A percentile compares a stretch with the other conserved stretches of the same genome.
phyloP scores from a whole-genome alignment of 2,329 filamentous ascomycete genomes.

The Aspergillus viridinutans region DNA sequence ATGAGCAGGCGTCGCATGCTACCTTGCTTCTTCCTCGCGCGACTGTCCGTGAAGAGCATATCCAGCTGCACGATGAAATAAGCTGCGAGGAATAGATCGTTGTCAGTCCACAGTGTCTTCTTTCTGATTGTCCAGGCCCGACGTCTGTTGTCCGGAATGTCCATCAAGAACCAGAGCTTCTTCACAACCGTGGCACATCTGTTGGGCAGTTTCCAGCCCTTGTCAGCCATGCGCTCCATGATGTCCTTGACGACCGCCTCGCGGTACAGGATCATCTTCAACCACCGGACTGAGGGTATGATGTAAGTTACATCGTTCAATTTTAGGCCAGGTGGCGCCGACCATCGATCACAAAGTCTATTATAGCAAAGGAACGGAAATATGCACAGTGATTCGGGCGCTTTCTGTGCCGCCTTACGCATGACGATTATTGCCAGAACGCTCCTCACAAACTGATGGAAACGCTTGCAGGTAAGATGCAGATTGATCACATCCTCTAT shows the following conservation, averaged over 20 bases:
- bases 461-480: slow-evolving; percentile 60
- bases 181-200: slow-evolving; percentile 49
- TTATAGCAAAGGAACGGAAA: slow-evolving; percentile 62
- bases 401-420: slow-evolving; percentile 51
- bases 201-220: slow-evolving; percentile 55
- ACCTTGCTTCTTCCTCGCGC: slow-evolving; percentile 48
- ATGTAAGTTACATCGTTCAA: slow-evolving; percentile 21
- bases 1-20: slow-evolving; percentile 56
- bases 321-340: slow-evolving; percentile 42
- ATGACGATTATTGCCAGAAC: slow-evolving; percentile 58
- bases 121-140: slow-evolving; percentile 56
- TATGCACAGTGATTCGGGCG: slow-evolving; percentile 52
- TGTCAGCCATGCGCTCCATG: slow-evolving; percentile 54
- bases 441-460: slow-evolving; percentile 58
- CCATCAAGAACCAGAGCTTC: slow-evolving; percentile 71
- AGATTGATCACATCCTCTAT: slow-evolving; percentile 58
- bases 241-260: slow-evolving; percentile 59
- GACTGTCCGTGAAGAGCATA: slow-evolving; percentile 64
- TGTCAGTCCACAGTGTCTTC: slow-evolving; percentile 51
- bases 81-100: slow-evolving; percentile 58
- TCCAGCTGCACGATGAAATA: slow-evolving; percentile 68
- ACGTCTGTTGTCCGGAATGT: slow-evolving; percentile 54
- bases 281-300: slow-evolving; percentile 63
- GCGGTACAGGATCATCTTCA: slow-evolving; percentile 61
- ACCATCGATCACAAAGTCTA: slow-evolving; percentile 54